phyloP scores from a whole-genome alignment of 768 basidiomycete species.

The Boletus reticuloceps region DNA sequence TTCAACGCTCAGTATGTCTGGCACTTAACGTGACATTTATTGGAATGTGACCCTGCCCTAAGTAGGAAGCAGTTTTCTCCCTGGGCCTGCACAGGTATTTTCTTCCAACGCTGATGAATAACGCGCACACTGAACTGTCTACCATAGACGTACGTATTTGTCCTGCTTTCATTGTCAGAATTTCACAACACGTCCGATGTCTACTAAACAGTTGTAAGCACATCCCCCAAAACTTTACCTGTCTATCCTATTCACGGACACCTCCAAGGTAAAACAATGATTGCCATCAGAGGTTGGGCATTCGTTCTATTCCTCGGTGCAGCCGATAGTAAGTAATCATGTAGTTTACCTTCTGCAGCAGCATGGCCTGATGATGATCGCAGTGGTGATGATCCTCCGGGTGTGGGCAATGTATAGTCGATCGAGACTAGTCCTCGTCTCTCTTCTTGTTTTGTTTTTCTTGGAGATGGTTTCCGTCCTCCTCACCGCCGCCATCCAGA shows the following conservation, averaged over 20 bases:
- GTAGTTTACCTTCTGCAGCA: not conserved
- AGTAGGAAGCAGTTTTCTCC: conserved; percentile 6
- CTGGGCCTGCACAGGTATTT: not conserved
- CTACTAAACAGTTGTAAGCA: not conserved
- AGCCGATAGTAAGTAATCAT: conserved; percentile 4
- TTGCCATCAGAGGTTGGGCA: not conserved
- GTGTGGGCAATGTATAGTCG: not conserved
- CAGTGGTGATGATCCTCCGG: conserved; percentile 4
- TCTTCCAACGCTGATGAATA: not conserved
- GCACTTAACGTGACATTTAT: not conserved
- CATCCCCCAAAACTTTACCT: not conserved
- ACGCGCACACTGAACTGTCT: not conserved
- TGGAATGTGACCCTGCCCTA: not conserved
- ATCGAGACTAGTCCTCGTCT: not conserved
- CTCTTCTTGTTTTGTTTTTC: not conserved
- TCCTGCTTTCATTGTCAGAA: not conserved
- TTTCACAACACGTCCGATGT: not conserved
- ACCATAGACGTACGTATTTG: conserved; percentile 1
- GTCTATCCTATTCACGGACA: not conserved
- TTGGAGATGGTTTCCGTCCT: not conserved
- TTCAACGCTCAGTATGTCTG: not conserved
- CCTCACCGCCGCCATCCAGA: not conserved
- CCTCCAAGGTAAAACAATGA: not conserved
- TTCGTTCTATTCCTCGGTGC: not conserved
- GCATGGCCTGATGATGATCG: not conserved